Evolutionary conservation across 2,329 filamentous ascomycete genomes (phyloP), one percentile per base, ranked within the genome.

Genomic region (Xylariaceae sp.): DNA sequence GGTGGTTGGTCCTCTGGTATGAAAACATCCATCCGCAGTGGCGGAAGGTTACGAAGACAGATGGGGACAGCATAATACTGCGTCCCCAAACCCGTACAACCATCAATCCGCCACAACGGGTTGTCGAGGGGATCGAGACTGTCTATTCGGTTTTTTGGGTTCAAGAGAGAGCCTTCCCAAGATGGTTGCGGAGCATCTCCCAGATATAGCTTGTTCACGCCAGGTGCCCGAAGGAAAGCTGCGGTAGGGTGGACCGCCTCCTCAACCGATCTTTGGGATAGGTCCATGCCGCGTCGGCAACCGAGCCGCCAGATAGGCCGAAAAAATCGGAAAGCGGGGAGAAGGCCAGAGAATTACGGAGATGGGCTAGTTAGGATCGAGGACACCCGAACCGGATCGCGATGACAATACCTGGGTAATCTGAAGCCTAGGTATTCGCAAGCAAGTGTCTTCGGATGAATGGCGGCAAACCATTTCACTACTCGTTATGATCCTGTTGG

Each of bases 61-160:
- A 80, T 68, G 15, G 82, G 81, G 3, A 81, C 64, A 26, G 74
- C 76, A 63, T 79, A 84, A 62, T 78, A 80, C 64, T 83, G 81
- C 10, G 78, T 82, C 4, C 80, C 81, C 51, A 80, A 72, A 16
- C 75, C 77, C 19, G 78, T 77, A 60, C 76, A 80, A 46, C 81
- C 81, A 59, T 85, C 81, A 45, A 85, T 76, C 32, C 78, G 74
- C 81, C 81, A 85, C 7, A 79, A 66, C 1, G 80, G 74, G 0
- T 68, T 60, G 13, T 61, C 47, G 2, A 74, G 73, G 7, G 71
- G 66, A 2, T 72, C 74, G 15, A 85, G 74, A 57, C 79, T 81
- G 63, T 84, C 75, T 63, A 84, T 78, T 54, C 81, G 75, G 61
- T 83, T 84, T 65, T 80, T 82, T 7, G 81, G 81, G 57, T 85